phyloP scores from a whole-genome alignment of 805 yeast species.

The Komagataella kurtzmanii region DNA sequence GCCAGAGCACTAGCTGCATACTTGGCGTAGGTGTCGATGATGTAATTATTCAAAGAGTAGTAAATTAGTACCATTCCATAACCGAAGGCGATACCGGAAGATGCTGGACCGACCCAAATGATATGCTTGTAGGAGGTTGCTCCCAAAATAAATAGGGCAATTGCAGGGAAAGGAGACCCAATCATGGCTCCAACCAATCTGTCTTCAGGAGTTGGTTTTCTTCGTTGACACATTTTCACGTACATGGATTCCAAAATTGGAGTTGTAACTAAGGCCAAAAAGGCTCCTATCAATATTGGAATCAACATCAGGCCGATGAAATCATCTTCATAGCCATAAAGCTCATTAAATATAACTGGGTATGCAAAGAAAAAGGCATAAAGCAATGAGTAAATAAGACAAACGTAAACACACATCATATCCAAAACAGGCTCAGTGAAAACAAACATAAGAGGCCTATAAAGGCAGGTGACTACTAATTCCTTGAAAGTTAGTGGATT shows the following conservation, averaged over 20 bases:
- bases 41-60: constrained; percentile 59
- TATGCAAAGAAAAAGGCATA: constrained; percentile 93
- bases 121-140: constrained; percentile 61
- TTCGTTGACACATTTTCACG: constrained; percentile 29
- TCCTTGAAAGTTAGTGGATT: constrained; percentile 58
- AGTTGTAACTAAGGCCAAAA: constrained; percentile 59
- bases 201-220: constrained; percentile 69
- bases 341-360: constrained; percentile 73
- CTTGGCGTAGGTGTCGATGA: constrained; percentile 79
- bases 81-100: constrained; percentile 45
- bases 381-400: constrained; percentile 77
- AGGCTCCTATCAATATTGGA: constrained; percentile 84
- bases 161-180: constrained; percentile 74
- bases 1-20: constrained; percentile 75
- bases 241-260: constrained; percentile 59
- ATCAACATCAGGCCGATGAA: constrained; percentile 77
- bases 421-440: constrained; percentile 77
- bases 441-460: constrained; percentile 70
- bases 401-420: constrained; percentile 74
- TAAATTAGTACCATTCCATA: constrained; percentile 49
- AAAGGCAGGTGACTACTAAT: constrained; percentile 55
- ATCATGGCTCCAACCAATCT: constrained; percentile 71
- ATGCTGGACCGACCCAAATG: constrained; percentile 54
- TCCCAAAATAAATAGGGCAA: constrained; percentile 68
- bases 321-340: constrained; percentile 70